Conservation (phyloP, 2,329 filamentous ascomycete genomes). For the Colletotrichum sp. region DNA sequence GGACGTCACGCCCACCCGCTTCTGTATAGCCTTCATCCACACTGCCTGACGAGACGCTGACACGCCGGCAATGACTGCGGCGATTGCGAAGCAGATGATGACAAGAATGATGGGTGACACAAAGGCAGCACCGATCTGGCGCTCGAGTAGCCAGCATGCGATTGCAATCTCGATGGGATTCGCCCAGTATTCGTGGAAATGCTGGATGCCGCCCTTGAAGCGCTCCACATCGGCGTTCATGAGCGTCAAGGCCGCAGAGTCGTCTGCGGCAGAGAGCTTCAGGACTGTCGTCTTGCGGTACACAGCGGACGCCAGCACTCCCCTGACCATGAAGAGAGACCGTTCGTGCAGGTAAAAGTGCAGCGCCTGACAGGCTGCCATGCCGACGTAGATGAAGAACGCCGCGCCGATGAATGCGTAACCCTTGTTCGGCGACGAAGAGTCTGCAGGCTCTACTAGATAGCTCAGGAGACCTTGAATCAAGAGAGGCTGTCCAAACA, state of each 20-base stretch:
- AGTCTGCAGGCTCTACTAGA: constrained; percentile 26
- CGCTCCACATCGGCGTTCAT: constrained; percentile 55
- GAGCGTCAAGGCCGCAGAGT: constrained; percentile 48
- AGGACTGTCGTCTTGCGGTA: constrained; percentile 37
- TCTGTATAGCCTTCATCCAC: constrained; percentile 29
- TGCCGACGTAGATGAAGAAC: constrained; percentile 42
- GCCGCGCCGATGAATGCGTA: constrained; percentile 49
- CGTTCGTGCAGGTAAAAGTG: constrained; percentile 45
- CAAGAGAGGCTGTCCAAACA: constrained; percentile 45
- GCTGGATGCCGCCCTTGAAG: constrained; percentile 36
- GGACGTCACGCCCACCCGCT: constrained; percentile 29
- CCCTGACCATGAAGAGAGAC: constrained; percentile 34
- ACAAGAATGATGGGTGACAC: constrained; percentile 4
- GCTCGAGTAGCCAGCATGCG: constrained; percentile 51
- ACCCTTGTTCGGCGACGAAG: constrained; percentile 28
- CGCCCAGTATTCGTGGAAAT: constrained; percentile 47
- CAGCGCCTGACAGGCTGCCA: constrained; percentile 42
- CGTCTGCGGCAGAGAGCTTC: constrained; percentile 35
- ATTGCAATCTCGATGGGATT: constrained; percentile 45
- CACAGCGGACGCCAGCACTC: constrained; percentile 34
- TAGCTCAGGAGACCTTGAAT: constrained; percentile 34
- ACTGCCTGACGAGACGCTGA: constrained; percentile 17
- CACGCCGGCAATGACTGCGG: background rate
- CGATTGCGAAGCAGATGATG: background rate
- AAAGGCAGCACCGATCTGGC: constrained; percentile 28